phyloP scores from a whole-genome alignment of 768 basidiomycete genomes.

The Hemileccinum impolitum region DNA sequence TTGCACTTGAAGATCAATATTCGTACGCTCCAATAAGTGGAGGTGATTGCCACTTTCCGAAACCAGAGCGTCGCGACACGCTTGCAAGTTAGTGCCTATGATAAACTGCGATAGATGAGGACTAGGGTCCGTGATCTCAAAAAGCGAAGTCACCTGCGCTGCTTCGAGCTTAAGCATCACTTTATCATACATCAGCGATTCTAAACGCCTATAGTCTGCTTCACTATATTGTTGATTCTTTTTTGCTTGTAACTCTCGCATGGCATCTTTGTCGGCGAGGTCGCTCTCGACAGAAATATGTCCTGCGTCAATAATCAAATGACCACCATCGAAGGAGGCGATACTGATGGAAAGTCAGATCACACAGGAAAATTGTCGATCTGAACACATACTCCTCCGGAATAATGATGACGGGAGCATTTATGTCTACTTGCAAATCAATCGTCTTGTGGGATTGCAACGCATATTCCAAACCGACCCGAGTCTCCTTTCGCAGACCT shows the following conservation, averaged over 20 bases:
- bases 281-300: conserved; percentile 93
- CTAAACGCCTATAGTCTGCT: conserved; percentile 80
- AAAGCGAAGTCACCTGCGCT: conserved; percentile 67
- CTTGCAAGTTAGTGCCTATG: conserved; percentile 77
- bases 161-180: conserved; percentile 77
- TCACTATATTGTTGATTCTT: conserved; percentile 81
- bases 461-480: conserved; percentile 91
- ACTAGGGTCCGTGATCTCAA: background rate
- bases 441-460: conserved; percentile 92
- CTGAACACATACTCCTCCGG: conserved; percentile 73
- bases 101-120: conserved; percentile 59
- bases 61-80: conserved; percentile 77
- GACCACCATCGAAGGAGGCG: conserved; percentile 70
- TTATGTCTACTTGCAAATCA: conserved; percentile 94
- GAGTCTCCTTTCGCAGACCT: conserved; percentile 88
- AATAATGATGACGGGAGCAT: conserved; percentile 94
- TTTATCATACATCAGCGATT: conserved; percentile 95
- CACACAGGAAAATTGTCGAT: conserved; percentile 13
- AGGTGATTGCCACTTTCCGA: conserved; percentile 55
- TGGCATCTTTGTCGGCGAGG: conserved; percentile 77
- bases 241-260: conserved; percentile 77
- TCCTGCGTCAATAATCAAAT: conserved; percentile 92
- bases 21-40: conserved; percentile 90
- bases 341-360: conserved; percentile 48
- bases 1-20: conserved; percentile 83